Evolutionary conservation across 352 stramenopile species (phyloP), one percentile per base, ranked within the genome.

Genomic region (Pythium volutum): DNA sequence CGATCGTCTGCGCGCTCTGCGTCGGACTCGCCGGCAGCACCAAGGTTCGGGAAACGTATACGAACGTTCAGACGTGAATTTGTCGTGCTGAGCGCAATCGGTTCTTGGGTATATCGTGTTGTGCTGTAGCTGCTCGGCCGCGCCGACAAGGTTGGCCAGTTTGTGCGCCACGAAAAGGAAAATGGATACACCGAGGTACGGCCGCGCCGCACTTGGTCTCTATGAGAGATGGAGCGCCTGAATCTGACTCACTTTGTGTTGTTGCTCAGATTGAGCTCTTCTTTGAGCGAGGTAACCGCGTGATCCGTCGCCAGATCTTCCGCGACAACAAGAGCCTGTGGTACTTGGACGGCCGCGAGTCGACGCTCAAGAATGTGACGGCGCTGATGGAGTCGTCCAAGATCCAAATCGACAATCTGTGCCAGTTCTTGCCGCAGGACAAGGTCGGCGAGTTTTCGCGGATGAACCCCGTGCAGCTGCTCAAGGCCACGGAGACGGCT

Each of bases 351-450:
- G 83, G 78, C 18, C 78, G 70, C 25, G 80, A 90, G 48, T 67
- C 77, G 27, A 89, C 79, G 42, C 76, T 89, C 5, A 91, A 89
- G 59, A 75, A 80, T 12, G 73, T 96, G 26, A 72, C 67, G 8
- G 70, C 88, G 15, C 59, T 98, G 7, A 95, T 98, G 57, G 67
- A 87, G 38, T 66, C 76, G 16, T 76, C 91, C n/a, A 84, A 94
- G 36, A 99, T 99, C 62, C 84, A 97, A 62, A 96, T 99, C 68
- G 93, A 98, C 73, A 99, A 99, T 66, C 79, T 99, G 33, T 99
- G 97, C 60, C 98, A 98, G 46, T 99, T 99, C 64, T 70, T 99
- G 23, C 97, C 97, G 2, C 97, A 99, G 71, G 97, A 99, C 66
- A 97, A 97, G 70, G 97, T 96, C 18, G 85, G 87, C 52, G 85